phyloP scores from a whole-genome alignment of 352 stramenopile species.

The Globisporangium cederbergense region DNA sequence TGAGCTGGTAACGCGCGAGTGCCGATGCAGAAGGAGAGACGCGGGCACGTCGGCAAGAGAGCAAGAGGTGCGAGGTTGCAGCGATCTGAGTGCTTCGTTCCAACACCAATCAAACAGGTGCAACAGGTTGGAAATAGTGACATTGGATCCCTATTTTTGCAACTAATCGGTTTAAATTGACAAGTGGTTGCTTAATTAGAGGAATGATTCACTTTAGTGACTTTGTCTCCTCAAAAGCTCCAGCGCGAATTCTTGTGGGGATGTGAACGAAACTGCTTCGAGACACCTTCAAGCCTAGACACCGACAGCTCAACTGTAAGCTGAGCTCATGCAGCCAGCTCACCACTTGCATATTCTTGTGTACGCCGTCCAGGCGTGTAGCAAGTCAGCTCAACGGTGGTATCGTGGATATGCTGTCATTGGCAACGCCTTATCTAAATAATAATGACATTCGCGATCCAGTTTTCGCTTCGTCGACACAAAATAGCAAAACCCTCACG shows the following conservation, averaged over 20 bases:
- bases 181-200: background rate
- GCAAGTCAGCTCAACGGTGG: background rate
- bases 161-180: background rate
- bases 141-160: background rate
- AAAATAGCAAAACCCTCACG: background rate
- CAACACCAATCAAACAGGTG: slow-evolving; percentile 13
- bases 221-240: background rate
- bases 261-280: background rate
- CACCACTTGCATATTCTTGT: background rate
- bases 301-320: background rate
- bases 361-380: background rate
- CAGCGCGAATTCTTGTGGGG: slow-evolving; percentile 1
- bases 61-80: background rate
- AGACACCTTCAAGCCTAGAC: background rate
- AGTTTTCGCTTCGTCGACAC: background rate
- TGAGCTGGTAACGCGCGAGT: background rate
- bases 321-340: background rate
- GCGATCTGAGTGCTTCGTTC: slow-evolving; percentile 2
- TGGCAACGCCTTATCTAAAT: too few species aligned
- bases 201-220: background rate
- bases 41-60: background rate
- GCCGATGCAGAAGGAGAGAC: background rate
- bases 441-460: too few species aligned
- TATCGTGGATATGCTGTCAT: too few species aligned
- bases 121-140: slow-evolving; percentile 1